Percentiles rank a stretch among this genome's conserved stretches.
Conservation (phyloP, 345 rosid genomes). For the Syzygium aqueum region DNA sequence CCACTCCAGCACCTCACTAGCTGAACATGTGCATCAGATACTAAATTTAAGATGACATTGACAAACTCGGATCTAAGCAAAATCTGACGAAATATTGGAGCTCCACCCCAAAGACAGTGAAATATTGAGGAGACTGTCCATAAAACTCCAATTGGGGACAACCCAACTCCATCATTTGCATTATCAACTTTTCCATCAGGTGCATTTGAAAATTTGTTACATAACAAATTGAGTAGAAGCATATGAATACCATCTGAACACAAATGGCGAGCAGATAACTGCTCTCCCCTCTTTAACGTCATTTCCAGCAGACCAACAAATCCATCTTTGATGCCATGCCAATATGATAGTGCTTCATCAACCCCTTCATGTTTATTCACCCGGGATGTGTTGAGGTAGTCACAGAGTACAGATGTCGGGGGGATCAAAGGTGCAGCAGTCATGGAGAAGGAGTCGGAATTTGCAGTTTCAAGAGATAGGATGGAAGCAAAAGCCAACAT, state of each 20-base stretch:
- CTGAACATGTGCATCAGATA: slow-evolving; percentile 73
- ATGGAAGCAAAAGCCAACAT: slow-evolving; percentile 94
- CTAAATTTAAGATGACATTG: slow-evolving; percentile 46
- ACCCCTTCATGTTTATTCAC: slow-evolving; percentile 26
- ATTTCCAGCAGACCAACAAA: slow-evolving; percentile 86
- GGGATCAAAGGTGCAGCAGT: slow-evolving; percentile 87
- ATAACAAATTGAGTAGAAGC: slow-evolving; percentile 64
- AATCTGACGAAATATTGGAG: slow-evolving; percentile 64
- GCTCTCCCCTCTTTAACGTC: slow-evolving; percentile 80
- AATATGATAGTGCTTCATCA: slow-evolving; percentile 41
- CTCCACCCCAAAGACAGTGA: slow-evolving; percentile 79
- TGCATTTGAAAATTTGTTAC: slow-evolving; percentile 25
- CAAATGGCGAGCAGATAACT: slow-evolving; percentile 68
- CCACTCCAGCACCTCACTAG: slow-evolving; percentile 83
- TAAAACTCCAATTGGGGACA: slow-evolving; percentile 84
- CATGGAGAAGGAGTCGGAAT: slow-evolving; percentile 70
- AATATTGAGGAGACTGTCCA: slow-evolving; percentile 82
- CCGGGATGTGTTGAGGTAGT: slow-evolving; percentile 49
- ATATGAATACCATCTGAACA: slow-evolving; percentile 78
- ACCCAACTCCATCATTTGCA: slow-evolving; percentile 31
- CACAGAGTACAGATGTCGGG: slow-evolving; percentile 67
- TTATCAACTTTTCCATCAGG: slow-evolving; percentile 31
- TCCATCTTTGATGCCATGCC: slow-evolving; percentile 93
- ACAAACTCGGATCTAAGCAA: slow-evolving; percentile 52
- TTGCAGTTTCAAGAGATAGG: slow-evolving; percentile 77